Base-by-base conservation (phyloP, 495 filamentous ascomycete species). In the Penicillium dipodomyicola region DNA sequence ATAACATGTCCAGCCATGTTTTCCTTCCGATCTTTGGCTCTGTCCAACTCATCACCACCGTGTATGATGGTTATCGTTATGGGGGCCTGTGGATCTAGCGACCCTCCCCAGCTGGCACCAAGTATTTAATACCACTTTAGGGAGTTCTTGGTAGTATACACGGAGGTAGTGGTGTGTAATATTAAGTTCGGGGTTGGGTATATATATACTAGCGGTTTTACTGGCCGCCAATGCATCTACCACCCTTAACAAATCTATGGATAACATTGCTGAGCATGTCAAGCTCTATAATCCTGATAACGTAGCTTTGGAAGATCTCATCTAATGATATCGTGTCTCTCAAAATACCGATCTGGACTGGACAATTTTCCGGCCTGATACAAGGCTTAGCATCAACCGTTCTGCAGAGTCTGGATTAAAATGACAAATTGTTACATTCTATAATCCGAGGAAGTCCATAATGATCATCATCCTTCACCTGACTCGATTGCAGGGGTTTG, bases 381-480 rank as follows among this genome's bases (percentile, higher is more conserved):
- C 27, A 41, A 51, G 20, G 33, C 49, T 51, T 41, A 51, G 22
- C 49, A 27, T 39, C 48, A 50, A 30, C 35, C 49, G 12, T 52
- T 52, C 37, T 52, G 25, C 23, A 40, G 37, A 11, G 23, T 10
- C 50, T 17, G 12, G 1, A 32, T 10, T 49, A 20, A 37, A 49
- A 49, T 37, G 17, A 12, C 23, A 30, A 2, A 52, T 29, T 12
- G 22, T 42, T 42, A 43, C 37, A 32, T 41, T 42, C 17, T 32
- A 42, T 42, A 32, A n/a, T 41, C 50, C 39, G 39, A 41, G 23
- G 12, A 1, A n/a, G 19, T 42, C 50, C 50, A 52, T 52, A 20
- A 32, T 9, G 15, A 19, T 42, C 3, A 40, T 43, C n/a, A 6
- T 30, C 15, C 22, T 43, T 27, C 25, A 22, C 22, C 39, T 52